phyloP scores from a whole-genome alignment of 768 basidiomycete species.

The Lepiota brunneoincarnata region DNA sequence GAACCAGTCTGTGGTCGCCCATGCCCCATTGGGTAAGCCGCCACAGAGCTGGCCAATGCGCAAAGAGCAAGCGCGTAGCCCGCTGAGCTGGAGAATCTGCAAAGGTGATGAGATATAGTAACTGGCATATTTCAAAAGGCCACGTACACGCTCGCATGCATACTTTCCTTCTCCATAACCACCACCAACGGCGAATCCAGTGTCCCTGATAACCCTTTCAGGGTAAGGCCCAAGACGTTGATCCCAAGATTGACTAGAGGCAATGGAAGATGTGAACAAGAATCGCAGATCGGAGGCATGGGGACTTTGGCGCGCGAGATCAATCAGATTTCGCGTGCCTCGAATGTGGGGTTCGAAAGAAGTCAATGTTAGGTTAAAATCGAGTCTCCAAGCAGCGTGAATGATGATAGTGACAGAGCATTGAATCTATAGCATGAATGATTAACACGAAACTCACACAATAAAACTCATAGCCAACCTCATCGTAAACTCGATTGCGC shows the following conservation, averaged over 20 bases:
- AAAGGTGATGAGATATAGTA: background rate
- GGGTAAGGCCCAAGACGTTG: conserved; percentile 23
- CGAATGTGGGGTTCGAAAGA: conserved; percentile 50
- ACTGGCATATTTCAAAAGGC: background rate
- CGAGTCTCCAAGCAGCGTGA: conserved; percentile 42
- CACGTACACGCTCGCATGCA: conserved; percentile 30
- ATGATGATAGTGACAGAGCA: conserved; percentile 32
- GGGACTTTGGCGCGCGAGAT: conserved; percentile 30
- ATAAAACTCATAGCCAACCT: conserved; percentile 15
- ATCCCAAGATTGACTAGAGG: conserved; percentile 32
- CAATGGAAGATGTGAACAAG: conserved; percentile 40
- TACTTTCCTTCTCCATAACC: conserved; percentile 39
- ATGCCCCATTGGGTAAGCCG: conserved; percentile 32
- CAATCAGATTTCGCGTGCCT: conserved; percentile 47
- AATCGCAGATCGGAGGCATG: conserved; percentile 24
- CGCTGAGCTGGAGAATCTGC: conserved; percentile 29
- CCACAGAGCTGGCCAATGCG: conserved; percentile 39
- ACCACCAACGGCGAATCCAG: conserved; percentile 25
- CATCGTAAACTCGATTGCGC: conserved; percentile 12
- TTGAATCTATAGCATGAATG: conserved; percentile 22
- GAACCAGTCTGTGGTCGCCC: conserved; percentile 38
- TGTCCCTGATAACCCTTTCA: conserved; percentile 23
- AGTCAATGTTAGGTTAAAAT: conserved; percentile 44
- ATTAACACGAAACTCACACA: conserved; percentile 14
- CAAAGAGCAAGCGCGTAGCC: conserved; percentile 26